Percentiles rank a stretch among this genome's conserved stretches.
phyloP scores from a whole-genome alignment of 2,329 filamentous ascomycete genomes.

The Tricladium varicosporioides region DNA sequence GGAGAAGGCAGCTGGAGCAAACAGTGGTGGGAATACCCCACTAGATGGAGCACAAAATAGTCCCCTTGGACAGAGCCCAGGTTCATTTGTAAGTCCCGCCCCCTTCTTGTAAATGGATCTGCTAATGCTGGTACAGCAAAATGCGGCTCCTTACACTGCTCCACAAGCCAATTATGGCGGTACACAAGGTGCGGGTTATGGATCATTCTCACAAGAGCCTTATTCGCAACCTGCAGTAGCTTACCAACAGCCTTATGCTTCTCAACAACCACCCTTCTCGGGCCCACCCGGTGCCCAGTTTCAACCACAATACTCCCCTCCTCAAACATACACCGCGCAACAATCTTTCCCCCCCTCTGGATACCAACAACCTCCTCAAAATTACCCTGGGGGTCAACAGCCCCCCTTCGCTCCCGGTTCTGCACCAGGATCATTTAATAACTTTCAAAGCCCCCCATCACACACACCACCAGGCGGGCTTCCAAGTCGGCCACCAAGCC shows the following conservation, averaged over 20 bases:
- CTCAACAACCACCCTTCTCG: conserved; percentile 34
- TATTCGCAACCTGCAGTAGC: conserved; percentile 38
- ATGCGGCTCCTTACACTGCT: conserved; percentile 32
- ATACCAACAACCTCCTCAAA: conserved; percentile 27
- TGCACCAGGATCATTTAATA: conserved; percentile 41
- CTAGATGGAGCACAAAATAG: conserved; percentile 38
- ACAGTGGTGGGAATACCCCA: conserved; percentile 57
- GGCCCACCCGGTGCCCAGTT: conserved; percentile 32
- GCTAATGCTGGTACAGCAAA: conserved; percentile 25
- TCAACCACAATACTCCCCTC: conserved; percentile 34
- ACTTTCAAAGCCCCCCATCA: conserved; percentile 39
- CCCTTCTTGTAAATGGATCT: background rate
- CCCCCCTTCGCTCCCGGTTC: conserved; percentile 41
- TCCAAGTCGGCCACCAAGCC: conserved; percentile 49
- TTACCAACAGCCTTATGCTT: conserved; percentile 41
- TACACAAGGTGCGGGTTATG: conserved; percentile 34
- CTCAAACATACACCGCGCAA: conserved; percentile 31
- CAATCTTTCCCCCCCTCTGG: conserved; percentile 34
- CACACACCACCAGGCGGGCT: conserved; percentile 43
- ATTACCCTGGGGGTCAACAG: conserved; percentile 27
- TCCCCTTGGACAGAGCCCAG: conserved; percentile 51
- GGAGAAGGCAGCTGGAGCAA: conserved; percentile 54
- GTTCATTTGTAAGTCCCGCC: conserved; percentile 54
- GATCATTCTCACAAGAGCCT: conserved; percentile 35
- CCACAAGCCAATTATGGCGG: conserved; percentile 28